Percentiles rank a stretch among this genome's conserved stretches.
phyloP scores from a whole-genome alignment of 1,284 basidiomycete species.

The Malassezia obtusa region DNA sequence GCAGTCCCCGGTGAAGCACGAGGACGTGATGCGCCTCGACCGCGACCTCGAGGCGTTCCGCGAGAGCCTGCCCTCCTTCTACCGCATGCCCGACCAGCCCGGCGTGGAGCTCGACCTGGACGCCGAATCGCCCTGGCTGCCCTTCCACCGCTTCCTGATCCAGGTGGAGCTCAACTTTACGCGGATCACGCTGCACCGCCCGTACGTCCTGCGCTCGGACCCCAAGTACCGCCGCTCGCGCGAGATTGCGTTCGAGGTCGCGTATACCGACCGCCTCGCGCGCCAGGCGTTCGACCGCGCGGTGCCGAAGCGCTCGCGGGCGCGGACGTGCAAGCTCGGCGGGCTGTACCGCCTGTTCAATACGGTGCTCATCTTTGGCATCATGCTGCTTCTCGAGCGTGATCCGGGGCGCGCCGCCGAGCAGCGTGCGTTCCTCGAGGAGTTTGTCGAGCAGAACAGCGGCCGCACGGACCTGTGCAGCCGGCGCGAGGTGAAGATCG shows the following conservation, averaged over 20 bases:
- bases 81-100: constrained; percentile 58
- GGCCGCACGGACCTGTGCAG: constrained; percentile 32
- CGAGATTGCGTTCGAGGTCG: constrained; percentile 33
- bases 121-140: constrained; percentile 31
- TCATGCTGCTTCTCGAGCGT: constrained; percentile 37
- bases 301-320: constrained; percentile 32
- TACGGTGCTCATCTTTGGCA: constrained; percentile 40
- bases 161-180: constrained; percentile 42
- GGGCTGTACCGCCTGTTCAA: constrained; percentile 39
- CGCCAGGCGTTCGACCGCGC: constrained; percentile 34
- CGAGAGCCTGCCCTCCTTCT: constrained; percentile 66
- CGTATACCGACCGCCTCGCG: constrained; percentile 30
- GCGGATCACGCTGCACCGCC: constrained; percentile 40
- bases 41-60: constrained; percentile 76
- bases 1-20: constrained; percentile 63
- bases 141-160: constrained; percentile 38
- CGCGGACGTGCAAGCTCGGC: constrained; percentile 36
- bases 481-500: constrained; percentile 42
- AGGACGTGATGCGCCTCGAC: constrained; percentile 72
- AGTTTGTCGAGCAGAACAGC: constrained; percentile 37
- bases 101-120: constrained; percentile 50
- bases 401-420: constrained; percentile 27
- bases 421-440: constrained; percentile 28
- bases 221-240: constrained; percentile 34
- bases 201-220: constrained; percentile 35